Base-by-base conservation (phyloP, 257 asterid species). In the Salvia rosmarinus region DNA sequence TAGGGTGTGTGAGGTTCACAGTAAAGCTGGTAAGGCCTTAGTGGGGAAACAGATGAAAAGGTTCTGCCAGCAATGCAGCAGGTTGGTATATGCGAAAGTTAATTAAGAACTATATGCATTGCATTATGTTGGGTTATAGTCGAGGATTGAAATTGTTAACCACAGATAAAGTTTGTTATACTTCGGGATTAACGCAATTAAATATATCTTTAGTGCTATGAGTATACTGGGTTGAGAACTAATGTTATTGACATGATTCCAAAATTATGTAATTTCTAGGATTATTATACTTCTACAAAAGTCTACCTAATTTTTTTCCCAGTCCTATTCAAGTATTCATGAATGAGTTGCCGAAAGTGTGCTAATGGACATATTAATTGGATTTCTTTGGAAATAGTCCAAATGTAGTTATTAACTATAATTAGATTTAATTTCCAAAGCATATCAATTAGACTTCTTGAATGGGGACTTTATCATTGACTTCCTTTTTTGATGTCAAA, bases 1-100 rank as follows among this genome's bases (percentile, higher is more conserved):
- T 76, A 93, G 89, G 85, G 98, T 93, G 64, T 93, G 98, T 71
- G 96, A 86, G 79, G 82, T 81, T 66, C 98, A 93, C 73, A 90
- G 97, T 79, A 93, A 93, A 77, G 95, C 92, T 14, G 68, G 80
- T 5, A 81, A 84, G 61, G 95, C 96, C 12, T 75, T 86, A 77
- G 92, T 93, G 19, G 88, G 89, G 67, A 83, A 86, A 71, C 95
- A 87, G 71, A 72, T 78, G 76, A 84, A 82, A 68, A 75, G 87
- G 55, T 82, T 82, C 71, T 82, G 87, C 82, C 87, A 82, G 80
- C 89, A 85, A 74, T 85, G 89, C 67, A 85, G 89, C 83, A 85
- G 89, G 89, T 85, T 80, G 13, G 75, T 43, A 59, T 50, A 25
- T 51, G 66, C 20, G 14, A 49, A 67, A 7, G 13, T 59, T 62